phyloP scores from a whole-genome alignment of 2,329 filamentous ascomycete species.

The Clarireedia sp. region DNA sequence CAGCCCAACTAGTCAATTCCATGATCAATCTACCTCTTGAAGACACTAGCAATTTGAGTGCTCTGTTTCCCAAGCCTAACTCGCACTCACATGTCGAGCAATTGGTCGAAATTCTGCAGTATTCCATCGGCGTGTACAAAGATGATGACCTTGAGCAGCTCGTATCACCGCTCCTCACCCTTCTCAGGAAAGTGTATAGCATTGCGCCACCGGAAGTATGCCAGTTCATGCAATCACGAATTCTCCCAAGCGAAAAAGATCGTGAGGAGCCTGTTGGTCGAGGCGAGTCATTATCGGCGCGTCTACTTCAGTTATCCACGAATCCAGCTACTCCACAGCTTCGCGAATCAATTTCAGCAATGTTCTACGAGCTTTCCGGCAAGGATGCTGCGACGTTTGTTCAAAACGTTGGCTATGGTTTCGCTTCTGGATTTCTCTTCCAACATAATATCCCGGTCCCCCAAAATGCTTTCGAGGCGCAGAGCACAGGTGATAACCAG shows the following conservation, averaged over 20 bases:
- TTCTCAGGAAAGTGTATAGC: slow-evolving; percentile 64
- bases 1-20: slow-evolving; percentile 68
- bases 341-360: slow-evolving; percentile 63
- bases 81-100: slow-evolving; percentile 53
- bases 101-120: slow-evolving; percentile 62
- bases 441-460: slow-evolving; percentile 76
- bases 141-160: slow-evolving; percentile 65
- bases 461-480: slow-evolving; percentile 51
- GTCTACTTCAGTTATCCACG: slow-evolving; percentile 69
- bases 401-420: slow-evolving; percentile 89
- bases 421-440: slow-evolving; percentile 82
- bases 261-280: slow-evolving; percentile 70
- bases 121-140: slow-evolving; percentile 53
- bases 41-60: slow-evolving; percentile 36
- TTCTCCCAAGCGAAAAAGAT: slow-evolving; percentile 73
- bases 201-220: slow-evolving; percentile 56
- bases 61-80: slow-evolving; percentile 59
- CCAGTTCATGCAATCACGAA: slow-evolving; percentile 51
- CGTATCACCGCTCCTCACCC: slow-evolving; percentile 65
- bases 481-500: slow-evolving; percentile 28
- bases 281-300: slow-evolving; percentile 64
- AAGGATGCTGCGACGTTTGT: slow-evolving; percentile 75
- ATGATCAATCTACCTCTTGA: slow-evolving; percentile 71
- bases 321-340: slow-evolving; percentile 65
- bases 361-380: slow-evolving; percentile 83